Conservation (phyloP, 176 grass and related monocot genomes). For the Typha latifolia region DNA sequence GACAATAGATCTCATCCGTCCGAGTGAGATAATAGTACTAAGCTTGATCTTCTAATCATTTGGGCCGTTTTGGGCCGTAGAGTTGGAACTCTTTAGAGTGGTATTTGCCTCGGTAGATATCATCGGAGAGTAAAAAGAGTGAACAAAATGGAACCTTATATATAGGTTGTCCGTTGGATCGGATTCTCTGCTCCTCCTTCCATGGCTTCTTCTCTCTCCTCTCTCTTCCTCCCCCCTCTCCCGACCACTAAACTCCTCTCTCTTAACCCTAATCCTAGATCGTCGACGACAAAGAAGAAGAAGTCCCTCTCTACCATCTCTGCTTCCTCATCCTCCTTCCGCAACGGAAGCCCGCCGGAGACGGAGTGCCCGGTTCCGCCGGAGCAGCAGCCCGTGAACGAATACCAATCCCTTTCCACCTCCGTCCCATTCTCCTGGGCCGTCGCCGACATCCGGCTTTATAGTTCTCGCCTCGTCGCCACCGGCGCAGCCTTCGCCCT, state of each 20-base stretch:
- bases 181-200: neutral
- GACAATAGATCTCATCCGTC: too few species aligned
- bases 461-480: slow-evolving; percentile 58
- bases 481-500: slow-evolving; percentile 50
- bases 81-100: too few species aligned
- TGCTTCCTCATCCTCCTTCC: slow-evolving; percentile 37
- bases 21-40: too few species aligned
- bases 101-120: too few species aligned
- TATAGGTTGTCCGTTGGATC: too few species aligned
- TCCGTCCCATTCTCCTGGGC: slow-evolving; percentile 88
- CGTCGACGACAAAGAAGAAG: neutral
- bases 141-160: neutral
- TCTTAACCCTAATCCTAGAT: neutral
- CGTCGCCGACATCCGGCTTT: slow-evolving; percentile 38
- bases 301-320: slow-evolving; percentile 3
- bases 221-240: slow-evolving; percentile 25
- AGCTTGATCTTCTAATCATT: too few species aligned
- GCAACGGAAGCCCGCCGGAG: slow-evolving; percentile 82
- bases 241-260: neutral
- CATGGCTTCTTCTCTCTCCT: slow-evolving; percentile 33
- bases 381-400: slow-evolving; percentile 86
- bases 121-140: neutral
- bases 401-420: slow-evolving; percentile 64
- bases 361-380: slow-evolving; percentile 83
- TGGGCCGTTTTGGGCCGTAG: too few species aligned